Evolutionary conservation across 2,329 filamentous ascomycete genomes (phyloP), one percentile per base, ranked within the genome.

Genomic region (Catunica adiposa): DNA sequence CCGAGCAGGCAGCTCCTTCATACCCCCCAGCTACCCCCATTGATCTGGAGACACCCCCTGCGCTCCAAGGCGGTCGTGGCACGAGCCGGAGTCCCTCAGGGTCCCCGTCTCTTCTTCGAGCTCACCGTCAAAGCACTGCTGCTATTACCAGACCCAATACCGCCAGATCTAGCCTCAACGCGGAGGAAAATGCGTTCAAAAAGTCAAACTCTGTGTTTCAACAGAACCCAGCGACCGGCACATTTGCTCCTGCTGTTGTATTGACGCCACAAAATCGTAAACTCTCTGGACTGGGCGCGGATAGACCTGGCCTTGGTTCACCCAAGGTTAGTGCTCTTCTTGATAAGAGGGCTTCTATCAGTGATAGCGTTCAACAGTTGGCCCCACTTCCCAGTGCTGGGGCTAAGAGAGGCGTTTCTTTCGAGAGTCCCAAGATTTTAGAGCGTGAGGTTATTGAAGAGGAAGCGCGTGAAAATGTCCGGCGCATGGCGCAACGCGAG

Each of bases 311-410:
- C 0, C 74, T 89, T 55, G 86, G 86, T 5, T 90, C 86, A 0
- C 86, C 86, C 3, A 80, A 79, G 54, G 77, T 90, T 55, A 75
- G 83, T 22, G 83, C 80, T 26, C 73, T 89, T 31, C 75, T 89
- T 34, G 83, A 86, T 60, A 78, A 81, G 34, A 78, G 86, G 51
- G 75, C 72, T 48, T 89, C 85, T 1, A 83, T 90, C 58, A 78
- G 83, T 22, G 82, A 89, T 44, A 20, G 38, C n/a, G 14, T 29
- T 40, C 22, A 20, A 17, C 48, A 52, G 29, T 37, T 48, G 4
- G 40, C 56, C 3, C 48, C 53, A 9, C 20, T 20, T 23, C 40
- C 20, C 15, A 20, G 23, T 4, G n/a, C 29, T 52, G 38, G 48
- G 11, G 71, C 77, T 22, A 78, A 82, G 1, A 66, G 61, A 61